A percentile compares a stretch with the other conserved stretches of the same genome.
Evolutionary conservation across 768 basidiomycete species (phyloP).

Genomic region (Hericium coralloides): DNA sequence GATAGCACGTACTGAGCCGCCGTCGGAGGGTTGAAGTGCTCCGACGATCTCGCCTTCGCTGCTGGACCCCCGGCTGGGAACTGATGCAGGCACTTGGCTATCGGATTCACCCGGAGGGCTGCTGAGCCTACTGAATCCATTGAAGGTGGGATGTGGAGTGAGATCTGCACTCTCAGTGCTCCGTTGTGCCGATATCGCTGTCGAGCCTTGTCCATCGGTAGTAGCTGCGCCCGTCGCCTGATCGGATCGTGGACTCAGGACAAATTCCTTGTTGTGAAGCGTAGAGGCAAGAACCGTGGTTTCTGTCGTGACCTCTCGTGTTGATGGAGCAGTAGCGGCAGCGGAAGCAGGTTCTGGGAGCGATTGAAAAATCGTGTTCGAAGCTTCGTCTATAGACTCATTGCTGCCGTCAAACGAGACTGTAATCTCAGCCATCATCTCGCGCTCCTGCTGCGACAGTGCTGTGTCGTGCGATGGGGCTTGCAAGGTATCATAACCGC

Average conservation of each 20-base stretch:
- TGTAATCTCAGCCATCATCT: conserved; percentile 11
- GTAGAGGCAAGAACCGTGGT: too few relatives aligned
- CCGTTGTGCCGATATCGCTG: too few relatives aligned
- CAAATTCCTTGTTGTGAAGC: too few relatives aligned
- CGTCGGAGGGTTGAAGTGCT: background rate
- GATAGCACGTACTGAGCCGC: background rate
- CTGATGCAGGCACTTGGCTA: background rate
- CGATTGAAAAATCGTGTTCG: background rate
- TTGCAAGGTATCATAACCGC: background rate
- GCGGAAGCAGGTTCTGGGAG: too few relatives aligned
- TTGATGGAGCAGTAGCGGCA: too few relatives aligned
- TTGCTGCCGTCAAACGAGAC: conserved; percentile 5
- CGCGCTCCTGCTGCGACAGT: conserved; percentile 9
- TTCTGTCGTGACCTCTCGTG: too few relatives aligned
- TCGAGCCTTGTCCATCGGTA: too few relatives aligned
- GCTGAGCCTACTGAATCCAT: too few relatives aligned
- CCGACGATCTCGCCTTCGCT: background rate
- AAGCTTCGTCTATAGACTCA: background rate
- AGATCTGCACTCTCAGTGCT: too few relatives aligned
- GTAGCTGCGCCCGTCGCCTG: too few relatives aligned
- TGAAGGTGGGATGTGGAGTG: too few relatives aligned
- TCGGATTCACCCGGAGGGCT: background rate
- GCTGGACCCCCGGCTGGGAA: background rate
- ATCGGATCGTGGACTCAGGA: too few relatives aligned
- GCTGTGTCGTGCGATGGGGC: background rate